Conservation (phyloP, 208 protist species). For the Trypanosoma melophagium region DNA sequence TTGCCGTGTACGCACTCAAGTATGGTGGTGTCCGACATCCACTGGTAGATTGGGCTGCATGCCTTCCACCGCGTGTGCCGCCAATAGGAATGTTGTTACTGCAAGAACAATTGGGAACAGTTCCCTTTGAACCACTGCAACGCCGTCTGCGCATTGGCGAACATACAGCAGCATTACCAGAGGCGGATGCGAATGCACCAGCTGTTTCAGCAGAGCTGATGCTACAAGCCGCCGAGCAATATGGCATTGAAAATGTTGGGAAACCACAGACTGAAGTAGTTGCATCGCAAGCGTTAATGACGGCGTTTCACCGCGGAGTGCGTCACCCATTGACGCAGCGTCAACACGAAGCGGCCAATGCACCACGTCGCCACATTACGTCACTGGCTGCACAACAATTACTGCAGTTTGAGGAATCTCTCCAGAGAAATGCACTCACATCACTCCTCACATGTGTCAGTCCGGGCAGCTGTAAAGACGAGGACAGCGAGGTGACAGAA, state of each 20-base stretch:
- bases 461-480: not conserved
- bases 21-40: constrained; percentile 20
- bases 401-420: constrained; percentile 38
- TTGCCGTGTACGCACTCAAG: constrained; percentile 49
- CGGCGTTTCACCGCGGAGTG: constrained; percentile 50
- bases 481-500: not conserved
- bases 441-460: constrained; percentile 33
- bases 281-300: constrained; percentile 43
- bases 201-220: constrained; percentile 42
- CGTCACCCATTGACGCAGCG: constrained; percentile 50
- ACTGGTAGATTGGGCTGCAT: constrained; percentile 40
- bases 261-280: constrained; percentile 51
- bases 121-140: constrained; percentile 41
- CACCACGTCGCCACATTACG: constrained; percentile 28
- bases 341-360: constrained; percentile 40
- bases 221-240: constrained; percentile 47
- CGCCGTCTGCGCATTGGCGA: constrained; percentile 47
- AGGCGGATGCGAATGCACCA: constrained; percentile 21
- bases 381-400: constrained; percentile 33
- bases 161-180: constrained; percentile 22
- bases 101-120: constrained; percentile 6
- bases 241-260: constrained; percentile 40
- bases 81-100: constrained; percentile 55
- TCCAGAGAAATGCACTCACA: constrained; percentile 35
- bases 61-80: constrained; percentile 53